phyloP scores from a whole-genome alignment of 345 rosid species.

The Clarkia xantiana region DNA sequence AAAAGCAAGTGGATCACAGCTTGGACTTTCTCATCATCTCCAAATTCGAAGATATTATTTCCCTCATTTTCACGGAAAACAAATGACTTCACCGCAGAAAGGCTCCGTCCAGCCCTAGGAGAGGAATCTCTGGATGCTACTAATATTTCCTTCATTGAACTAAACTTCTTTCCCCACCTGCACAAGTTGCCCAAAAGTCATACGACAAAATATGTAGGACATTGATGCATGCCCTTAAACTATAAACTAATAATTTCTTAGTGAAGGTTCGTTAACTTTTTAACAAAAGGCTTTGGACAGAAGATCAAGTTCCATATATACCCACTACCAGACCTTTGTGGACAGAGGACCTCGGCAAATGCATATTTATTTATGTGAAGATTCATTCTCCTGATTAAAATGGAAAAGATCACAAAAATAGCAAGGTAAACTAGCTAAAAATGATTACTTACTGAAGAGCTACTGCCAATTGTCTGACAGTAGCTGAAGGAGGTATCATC shows the following conservation, averaged over 20 bases:
- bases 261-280: not conserved
- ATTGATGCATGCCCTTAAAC: not conserved
- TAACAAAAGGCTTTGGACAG: not conserved
- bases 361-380: not conserved
- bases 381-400: not conserved
- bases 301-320: not conserved
- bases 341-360: not conserved
- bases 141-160: slow-evolving; percentile 71
- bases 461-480: slow-evolving; percentile 65
- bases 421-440: not conserved
- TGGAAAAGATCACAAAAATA: not conserved
- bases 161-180: slow-evolving; percentile 60
- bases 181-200: slow-evolving; percentile 4
- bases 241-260: not conserved
- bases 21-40: slow-evolving; percentile 47
- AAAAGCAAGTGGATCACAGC: slow-evolving; percentile 43
- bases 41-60: slow-evolving; percentile 35
- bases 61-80: slow-evolving; percentile 92
- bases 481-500: slow-evolving; percentile 52
- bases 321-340: no score
- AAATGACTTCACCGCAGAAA: slow-evolving; percentile 74
- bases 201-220: not conserved
- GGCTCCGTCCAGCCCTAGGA: slow-evolving; percentile 72
- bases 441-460: slow-evolving; percentile 62
- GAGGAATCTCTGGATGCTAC: slow-evolving; percentile 61